phyloP scores from a whole-genome alignment of 257 asterid species.

The Schizonepeta tenuifolia region DNA sequence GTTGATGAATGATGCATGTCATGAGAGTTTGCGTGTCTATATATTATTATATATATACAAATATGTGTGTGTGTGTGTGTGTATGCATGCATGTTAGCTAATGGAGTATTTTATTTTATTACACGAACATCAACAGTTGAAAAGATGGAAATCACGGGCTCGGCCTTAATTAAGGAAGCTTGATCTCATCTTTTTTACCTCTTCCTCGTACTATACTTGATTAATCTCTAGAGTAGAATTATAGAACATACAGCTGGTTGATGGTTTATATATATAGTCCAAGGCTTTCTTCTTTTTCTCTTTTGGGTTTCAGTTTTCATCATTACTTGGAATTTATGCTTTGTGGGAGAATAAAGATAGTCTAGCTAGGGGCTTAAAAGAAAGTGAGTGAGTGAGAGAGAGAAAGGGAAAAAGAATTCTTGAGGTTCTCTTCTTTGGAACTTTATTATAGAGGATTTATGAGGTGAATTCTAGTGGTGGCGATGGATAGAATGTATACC shows the following conservation, averaged over 20 bases:
- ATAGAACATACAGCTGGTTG: background rate
- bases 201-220: slow-evolving; percentile 15
- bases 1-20: slow-evolving; percentile 27
- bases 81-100: slow-evolving; percentile 21
- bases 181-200: slow-evolving; percentile 6
- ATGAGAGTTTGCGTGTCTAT: background rate
- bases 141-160: slow-evolving; percentile 30
- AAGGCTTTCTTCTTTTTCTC: slow-evolving; percentile 29
- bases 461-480: slow-evolving; percentile 27
- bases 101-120: slow-evolving; percentile 14
- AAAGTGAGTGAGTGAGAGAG: slow-evolving; percentile 27
- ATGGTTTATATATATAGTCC: background rate
- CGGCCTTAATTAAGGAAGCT: slow-evolving; percentile 16
- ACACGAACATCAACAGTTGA: slow-evolving; percentile 22
- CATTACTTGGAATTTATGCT: slow-evolving; percentile 33
- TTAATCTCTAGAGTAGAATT: background rate
- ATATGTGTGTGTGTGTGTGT: background rate
- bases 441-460: background rate
- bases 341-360: slow-evolving; percentile 36
- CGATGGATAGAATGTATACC: slow-evolving; percentile 54
- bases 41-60: background rate
- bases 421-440: background rate
- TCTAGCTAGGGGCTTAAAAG: slow-evolving; percentile 23
- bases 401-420: slow-evolving; percentile 8
- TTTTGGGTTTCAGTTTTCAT: slow-evolving; percentile 35